Conservation (phyloP, 2,329 filamentous ascomycete genomes). For the Beauveria medogensis region DNA sequence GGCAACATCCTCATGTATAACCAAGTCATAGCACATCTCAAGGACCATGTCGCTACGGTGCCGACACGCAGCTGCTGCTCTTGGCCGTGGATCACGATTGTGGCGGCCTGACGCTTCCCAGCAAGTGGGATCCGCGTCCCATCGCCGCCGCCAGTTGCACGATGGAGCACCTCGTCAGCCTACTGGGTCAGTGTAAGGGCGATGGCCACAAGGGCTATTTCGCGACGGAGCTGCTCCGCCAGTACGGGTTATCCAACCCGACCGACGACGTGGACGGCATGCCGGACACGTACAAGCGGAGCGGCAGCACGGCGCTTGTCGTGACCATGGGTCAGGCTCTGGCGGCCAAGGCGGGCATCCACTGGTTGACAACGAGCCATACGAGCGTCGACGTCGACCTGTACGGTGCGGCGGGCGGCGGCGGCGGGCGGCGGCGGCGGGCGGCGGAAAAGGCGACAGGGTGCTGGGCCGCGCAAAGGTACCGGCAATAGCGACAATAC, state of each 20-base stretch:
- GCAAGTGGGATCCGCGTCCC: slow-evolving; percentile 16
- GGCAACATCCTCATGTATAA: slow-evolving; percentile 20
- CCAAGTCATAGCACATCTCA: slow-evolving; percentile 18
- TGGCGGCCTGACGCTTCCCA: slow-evolving; percentile 18
- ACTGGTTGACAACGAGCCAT: slow-evolving; percentile 18
- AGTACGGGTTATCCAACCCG: slow-evolving; percentile 14
- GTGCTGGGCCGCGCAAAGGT: no score
- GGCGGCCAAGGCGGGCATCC: slow-evolving; percentile 13
- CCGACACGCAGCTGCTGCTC: slow-evolving; percentile 19
- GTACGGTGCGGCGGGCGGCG: slow-evolving; percentile 15
- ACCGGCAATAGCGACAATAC: slow-evolving; percentile 19
- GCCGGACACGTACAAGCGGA: slow-evolving; percentile 9
- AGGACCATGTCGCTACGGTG: slow-evolving; percentile 16
- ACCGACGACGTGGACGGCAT: slow-evolving; percentile 12
- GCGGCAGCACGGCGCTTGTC: slow-evolving; percentile 11
- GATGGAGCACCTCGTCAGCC: slow-evolving; percentile 13
- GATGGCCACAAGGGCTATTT: slow-evolving; percentile 14
- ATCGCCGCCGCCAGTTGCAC: slow-evolving; percentile 14
- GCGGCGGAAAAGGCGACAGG: not conserved
- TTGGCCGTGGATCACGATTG: slow-evolving; percentile 20
- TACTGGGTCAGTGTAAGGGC: slow-evolving; percentile 13
- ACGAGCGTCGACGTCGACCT: slow-evolving; percentile 18
- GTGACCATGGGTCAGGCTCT: slow-evolving; percentile 12
- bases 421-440: slow-evolving; percentile 10
- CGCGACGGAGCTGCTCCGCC: slow-evolving; percentile 12